Evolutionary conservation across 2,329 filamentous ascomycete species (phyloP).

Genomic region (Sporothrix mexicana): DNA sequence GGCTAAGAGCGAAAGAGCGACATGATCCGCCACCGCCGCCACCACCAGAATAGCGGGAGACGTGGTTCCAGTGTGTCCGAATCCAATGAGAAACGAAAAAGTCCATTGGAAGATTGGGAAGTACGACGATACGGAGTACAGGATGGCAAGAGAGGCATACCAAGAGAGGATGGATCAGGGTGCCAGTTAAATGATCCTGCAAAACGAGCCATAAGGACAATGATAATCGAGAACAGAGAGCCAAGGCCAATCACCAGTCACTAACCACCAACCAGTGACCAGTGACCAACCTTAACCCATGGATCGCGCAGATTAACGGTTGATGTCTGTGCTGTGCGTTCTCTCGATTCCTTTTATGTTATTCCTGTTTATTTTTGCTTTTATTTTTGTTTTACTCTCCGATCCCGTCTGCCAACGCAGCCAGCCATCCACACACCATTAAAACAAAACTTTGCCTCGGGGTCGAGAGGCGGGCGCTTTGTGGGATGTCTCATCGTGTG

Average conservation of each 20-base stretch:
- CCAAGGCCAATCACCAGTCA: background rate
- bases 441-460: background rate
- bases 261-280: too few relatives aligned
- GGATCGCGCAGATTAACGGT: background rate
- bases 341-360: background rate
- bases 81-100: background rate
- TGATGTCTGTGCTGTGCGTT: constrained; percentile 1
- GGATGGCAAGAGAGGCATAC: background rate
- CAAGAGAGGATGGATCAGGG: background rate
- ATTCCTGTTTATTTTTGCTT: background rate
- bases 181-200: background rate
- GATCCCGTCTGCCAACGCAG: constrained; percentile 15
- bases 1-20: background rate
- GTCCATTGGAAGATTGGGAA: too few relatives aligned
- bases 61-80: background rate
- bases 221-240: background rate
- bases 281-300: too few relatives aligned
- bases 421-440: background rate
- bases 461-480: background rate
- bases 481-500: background rate
- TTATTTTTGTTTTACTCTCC: background rate
- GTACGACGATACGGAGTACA: background rate
- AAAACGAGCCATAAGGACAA: background rate
- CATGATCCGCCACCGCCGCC: constrained; percentile 7
- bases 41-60: constrained; percentile 5